phyloP scores from a whole-genome alignment of 2,329 filamentous ascomycete genomes.

The Microsporum audouinii region DNA sequence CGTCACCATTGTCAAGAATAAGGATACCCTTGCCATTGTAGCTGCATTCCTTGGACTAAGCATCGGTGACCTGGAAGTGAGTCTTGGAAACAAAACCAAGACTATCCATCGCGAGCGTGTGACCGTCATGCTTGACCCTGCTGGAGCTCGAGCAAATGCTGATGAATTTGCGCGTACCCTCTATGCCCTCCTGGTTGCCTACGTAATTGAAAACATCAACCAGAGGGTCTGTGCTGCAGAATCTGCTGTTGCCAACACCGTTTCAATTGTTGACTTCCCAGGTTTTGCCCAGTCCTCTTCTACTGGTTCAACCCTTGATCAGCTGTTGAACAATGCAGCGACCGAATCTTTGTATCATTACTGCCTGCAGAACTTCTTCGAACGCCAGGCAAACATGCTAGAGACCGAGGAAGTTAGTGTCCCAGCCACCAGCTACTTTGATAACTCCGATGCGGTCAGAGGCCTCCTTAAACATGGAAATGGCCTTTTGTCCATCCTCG shows the following conservation, averaged over 20 bases:
- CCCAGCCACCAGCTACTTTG: constrained; percentile 88
- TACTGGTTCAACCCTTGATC: constrained; percentile 77
- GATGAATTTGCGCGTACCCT: constrained; percentile 88
- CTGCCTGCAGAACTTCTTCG: constrained; percentile 90
- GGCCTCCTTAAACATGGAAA: constrained; percentile 87
- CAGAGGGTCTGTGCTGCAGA: constrained; percentile 77
- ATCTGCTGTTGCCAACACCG: constrained; percentile 80
- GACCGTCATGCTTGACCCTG: constrained; percentile 94
- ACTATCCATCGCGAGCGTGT: constrained; percentile 92
- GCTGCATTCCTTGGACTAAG: constrained; percentile 90
- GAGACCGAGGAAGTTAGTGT: constrained; percentile 90
- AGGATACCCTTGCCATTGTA: constrained; percentile 72
- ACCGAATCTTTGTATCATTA: constrained; percentile 88
- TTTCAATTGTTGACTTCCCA: constrained; percentile 92
- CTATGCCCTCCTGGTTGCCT: constrained; percentile 87
- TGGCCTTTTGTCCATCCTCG: constrained; percentile 82
- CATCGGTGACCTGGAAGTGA: constrained; percentile 69
- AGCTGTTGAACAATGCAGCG: constrained; percentile 88
- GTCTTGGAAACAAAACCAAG: constrained; percentile 90
- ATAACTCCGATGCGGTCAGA: constrained; percentile 89
- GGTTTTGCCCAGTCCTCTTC: constrained; percentile 78
- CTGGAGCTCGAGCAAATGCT: constrained; percentile 78
- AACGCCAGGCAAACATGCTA: constrained; percentile 81
- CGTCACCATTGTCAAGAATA: constrained; percentile 82
- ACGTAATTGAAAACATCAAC: constrained; percentile 87